Evolutionary conservation across 495 filamentous ascomycete species (phyloP), one percentile per base, ranked within the genome.

Genomic region (Hyphodiscus hymeniophilus): DNA sequence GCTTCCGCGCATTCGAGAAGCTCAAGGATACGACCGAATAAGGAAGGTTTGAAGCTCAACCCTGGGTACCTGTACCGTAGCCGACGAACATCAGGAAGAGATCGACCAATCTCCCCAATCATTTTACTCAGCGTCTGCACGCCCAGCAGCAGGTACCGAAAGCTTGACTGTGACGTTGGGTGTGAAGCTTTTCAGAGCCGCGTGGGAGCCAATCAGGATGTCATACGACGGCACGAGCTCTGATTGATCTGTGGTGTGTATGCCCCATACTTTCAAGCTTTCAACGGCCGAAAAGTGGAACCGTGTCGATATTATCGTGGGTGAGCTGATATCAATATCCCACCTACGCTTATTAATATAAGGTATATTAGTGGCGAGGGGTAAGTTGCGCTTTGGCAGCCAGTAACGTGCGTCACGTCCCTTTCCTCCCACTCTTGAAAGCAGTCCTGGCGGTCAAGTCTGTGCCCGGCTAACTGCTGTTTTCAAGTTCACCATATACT

Each of bases 61-160:
- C n/a, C n/a, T n/a, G n/a, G n/a, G n/a, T n/a, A n/a, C 36, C 16
- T 39, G 36, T 39, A 39, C 36, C 16, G 36, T 16, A 39, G 38
- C 17, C 38, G 31, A 32, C 38, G 18, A 26, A 8, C 24, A 2
- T 5, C n/a, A 20, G 47, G 22, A 22, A 39, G 8, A 45, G 47
- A 49, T 44, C 38, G 36, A 34, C 46, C 46, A 48, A 48, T 48
- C 28, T 39, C 36, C 31, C 47, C 47, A 49, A 49, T 49, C 22
- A 49, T 24, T 22, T 44, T 49, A 49, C 8, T 42, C 35, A 49
- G 22, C 12, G 42, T 47, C 15, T 24, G 38, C 47, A 49, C 47
- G 47, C 40, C 34, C 34, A 44, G 16, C 28, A 28, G 35, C 47
- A 49, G 47, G 47, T 33, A n/a, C n/a, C 24, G 38, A 22, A 3